phyloP scores from a whole-genome alignment of 2,329 filamentous ascomycete species.

The Apiospora aurea region DNA sequence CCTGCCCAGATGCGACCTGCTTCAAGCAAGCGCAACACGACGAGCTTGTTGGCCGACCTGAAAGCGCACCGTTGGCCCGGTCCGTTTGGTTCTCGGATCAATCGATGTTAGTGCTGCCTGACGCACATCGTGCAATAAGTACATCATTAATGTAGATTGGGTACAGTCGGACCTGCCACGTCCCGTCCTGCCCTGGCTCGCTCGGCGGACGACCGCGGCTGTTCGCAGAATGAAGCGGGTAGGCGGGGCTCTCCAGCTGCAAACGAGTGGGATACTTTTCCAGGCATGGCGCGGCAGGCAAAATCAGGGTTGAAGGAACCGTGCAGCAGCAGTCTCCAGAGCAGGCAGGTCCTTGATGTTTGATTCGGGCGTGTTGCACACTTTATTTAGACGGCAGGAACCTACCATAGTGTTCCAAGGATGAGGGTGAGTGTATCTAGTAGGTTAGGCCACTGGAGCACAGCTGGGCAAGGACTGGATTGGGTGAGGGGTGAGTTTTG shows the following conservation, averaged over 20 bases:
- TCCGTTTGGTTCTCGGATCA: conserved; percentile 8
- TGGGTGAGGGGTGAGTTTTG: neutral
- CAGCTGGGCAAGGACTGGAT: neutral
- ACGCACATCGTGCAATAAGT: neutral
- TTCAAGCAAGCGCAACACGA: neutral
- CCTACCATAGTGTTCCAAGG: neutral
- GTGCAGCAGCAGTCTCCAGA: neutral
- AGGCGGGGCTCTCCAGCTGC: conserved; percentile 8
- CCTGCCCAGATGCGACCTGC: neutral
- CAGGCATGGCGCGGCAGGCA: conserved; percentile 6
- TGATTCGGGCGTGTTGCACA: neutral
- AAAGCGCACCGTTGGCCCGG: neutral
- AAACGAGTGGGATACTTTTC: conserved; percentile 10
- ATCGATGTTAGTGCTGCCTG: conserved; percentile 18
- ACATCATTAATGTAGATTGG: neutral
- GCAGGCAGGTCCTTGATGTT: neutral
- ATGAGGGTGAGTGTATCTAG: neutral
- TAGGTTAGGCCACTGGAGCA: neutral
- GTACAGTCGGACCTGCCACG: neutral
- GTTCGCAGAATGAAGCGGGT: neutral
- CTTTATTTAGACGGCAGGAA: conserved; percentile 3
- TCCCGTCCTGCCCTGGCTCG: neutral
- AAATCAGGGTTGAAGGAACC: conserved; percentile 6
- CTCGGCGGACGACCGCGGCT: conserved; percentile 3
- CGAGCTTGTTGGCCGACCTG: neutral